These are phyloP conservation scores for Heritiera fomes DNA, from an alignment of 345 rosid genomes.

Conservation along the genomic window DNA sequence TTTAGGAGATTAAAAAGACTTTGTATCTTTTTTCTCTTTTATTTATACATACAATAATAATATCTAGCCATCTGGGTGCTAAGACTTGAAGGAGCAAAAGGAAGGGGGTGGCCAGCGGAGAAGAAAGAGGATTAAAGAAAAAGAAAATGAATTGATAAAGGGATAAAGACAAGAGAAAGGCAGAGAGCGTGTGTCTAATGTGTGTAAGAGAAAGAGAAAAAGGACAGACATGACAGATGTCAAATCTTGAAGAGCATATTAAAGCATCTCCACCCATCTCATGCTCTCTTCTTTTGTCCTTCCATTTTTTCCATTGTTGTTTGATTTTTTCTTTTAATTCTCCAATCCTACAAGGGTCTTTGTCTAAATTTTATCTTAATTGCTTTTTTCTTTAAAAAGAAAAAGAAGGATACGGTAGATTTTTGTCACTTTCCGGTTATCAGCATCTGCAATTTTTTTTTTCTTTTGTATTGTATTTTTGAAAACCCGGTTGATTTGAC, in stretches of 20 bases:
- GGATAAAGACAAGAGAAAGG: not conserved
- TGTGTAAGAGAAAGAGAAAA: not conserved
- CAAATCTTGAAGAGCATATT: slow-evolving; percentile 41
- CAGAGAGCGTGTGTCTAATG: slow-evolving; percentile 8
- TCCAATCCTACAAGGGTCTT: slow-evolving; percentile 13
- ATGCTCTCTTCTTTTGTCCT: slow-evolving; percentile 14
- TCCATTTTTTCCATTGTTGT: not conserved
- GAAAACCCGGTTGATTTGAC: not conserved
- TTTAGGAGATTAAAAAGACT: not conserved
- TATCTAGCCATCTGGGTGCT: not conserved
- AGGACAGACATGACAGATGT: slow-evolving; percentile 40
- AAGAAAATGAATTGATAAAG: slow-evolving; percentile 1
- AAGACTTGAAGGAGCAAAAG: slow-evolving; percentile 20
- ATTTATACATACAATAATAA: not conserved
- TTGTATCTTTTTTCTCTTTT: not conserved
- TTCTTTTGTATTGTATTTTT: not conserved
- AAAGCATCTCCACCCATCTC: slow-evolving; percentile 51
- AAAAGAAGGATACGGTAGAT: not conserved
- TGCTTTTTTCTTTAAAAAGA: too few species aligned
- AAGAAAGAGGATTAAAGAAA: slow-evolving; percentile 9
- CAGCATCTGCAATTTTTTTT: not conserved
- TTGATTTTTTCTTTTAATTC: not conserved
- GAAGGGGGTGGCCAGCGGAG: not conserved
- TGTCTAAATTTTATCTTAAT: slow-evolving; percentile 14
- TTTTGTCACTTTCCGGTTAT: not conserved